phyloP scores from a whole-genome alignment of 352 stramenopile genomes.

The Aphanomyces euteiches region DNA sequence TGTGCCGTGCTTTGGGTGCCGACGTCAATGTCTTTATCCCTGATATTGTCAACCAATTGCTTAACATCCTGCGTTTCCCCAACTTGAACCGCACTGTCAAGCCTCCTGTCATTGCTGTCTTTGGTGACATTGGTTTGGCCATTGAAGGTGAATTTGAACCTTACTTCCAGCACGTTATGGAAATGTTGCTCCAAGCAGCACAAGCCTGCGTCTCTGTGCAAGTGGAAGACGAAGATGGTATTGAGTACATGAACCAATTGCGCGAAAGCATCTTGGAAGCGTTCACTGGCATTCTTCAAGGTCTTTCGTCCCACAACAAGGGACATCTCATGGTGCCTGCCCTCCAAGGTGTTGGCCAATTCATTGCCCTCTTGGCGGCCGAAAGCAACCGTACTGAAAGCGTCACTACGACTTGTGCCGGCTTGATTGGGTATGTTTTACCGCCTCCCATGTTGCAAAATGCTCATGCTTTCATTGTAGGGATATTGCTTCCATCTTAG shows the following conservation, averaged over 20 bases:
- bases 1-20: conserved; percentile 90
- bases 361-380: conserved; percentile 82
- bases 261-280: conserved; percentile 94
- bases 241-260: conserved; percentile 97
- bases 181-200: conserved; percentile 85
- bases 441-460: neutral
- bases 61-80: conserved; percentile 94
- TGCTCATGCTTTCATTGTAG: conserved; percentile 37
- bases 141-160: conserved; percentile 90
- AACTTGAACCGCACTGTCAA: conserved; percentile 93
- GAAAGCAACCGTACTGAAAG: conserved; percentile 83
- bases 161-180: conserved; percentile 74
- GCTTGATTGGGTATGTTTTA: conserved; percentile 77
- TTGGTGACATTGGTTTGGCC: conserved; percentile 96
- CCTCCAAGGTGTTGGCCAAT: conserved; percentile 81
- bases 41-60: conserved; percentile 90
- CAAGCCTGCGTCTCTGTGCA: conserved; percentile 79
- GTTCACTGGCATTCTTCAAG: conserved; percentile 95
- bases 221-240: conserved; percentile 95
- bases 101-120: conserved; percentile 93
- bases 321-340: conserved; percentile 78
- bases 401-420: conserved; percentile 89
- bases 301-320: conserved; percentile 88
- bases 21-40: conserved; percentile 92
- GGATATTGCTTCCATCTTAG: conserved; percentile 77